Conservation (phyloP, 2,329 filamentous ascomycete genomes). For the Periconia sp. region DNA sequence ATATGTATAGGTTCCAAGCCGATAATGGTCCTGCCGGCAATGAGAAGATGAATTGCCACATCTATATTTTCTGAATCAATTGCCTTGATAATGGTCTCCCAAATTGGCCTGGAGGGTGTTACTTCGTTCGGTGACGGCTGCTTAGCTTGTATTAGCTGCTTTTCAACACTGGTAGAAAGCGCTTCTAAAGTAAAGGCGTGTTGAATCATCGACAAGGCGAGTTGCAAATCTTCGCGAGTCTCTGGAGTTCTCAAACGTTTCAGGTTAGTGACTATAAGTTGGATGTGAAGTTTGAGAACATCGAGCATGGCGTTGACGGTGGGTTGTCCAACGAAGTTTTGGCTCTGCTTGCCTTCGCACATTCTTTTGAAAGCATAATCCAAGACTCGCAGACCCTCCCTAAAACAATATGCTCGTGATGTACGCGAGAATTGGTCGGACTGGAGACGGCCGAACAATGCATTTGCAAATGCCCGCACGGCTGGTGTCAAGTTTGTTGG, state of each 20-base stretch:
- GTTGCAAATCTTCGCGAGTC: slow-evolving; percentile 39
- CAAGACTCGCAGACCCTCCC: slow-evolving; percentile 55
- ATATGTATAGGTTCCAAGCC: slow-evolving; percentile 70
- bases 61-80: slow-evolving; percentile 68
- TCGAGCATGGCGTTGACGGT: slow-evolving; percentile 62
- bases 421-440: slow-evolving; percentile 57
- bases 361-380: slow-evolving; percentile 37
- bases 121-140: slow-evolving; percentile 64
- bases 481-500: slow-evolving; percentile 75
- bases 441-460: slow-evolving; percentile 69
- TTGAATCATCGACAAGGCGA: slow-evolving; percentile 66
- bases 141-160: slow-evolving; percentile 63
- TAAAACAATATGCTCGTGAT: slow-evolving; percentile 63
- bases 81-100: slow-evolving; percentile 72
- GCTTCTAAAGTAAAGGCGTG: slow-evolving; percentile 71
- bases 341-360: slow-evolving; percentile 33
- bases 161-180: slow-evolving; percentile 69
- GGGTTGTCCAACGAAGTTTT: slow-evolving; percentile 44
- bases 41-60: slow-evolving; percentile 73
- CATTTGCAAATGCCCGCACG: slow-evolving; percentile 75
- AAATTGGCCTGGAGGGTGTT: slow-evolving; percentile 73
- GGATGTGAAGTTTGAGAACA: slow-evolving; percentile 62
- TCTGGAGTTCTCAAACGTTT: slow-evolving; percentile 30
- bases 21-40: slow-evolving; percentile 70
- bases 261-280: slow-evolving; percentile 36